Evolutionary conservation across 495 filamentous ascomycete species (phyloP), one percentile per base, ranked within the genome.

Genomic region (Lasiosphaeris hirsuta): DNA sequence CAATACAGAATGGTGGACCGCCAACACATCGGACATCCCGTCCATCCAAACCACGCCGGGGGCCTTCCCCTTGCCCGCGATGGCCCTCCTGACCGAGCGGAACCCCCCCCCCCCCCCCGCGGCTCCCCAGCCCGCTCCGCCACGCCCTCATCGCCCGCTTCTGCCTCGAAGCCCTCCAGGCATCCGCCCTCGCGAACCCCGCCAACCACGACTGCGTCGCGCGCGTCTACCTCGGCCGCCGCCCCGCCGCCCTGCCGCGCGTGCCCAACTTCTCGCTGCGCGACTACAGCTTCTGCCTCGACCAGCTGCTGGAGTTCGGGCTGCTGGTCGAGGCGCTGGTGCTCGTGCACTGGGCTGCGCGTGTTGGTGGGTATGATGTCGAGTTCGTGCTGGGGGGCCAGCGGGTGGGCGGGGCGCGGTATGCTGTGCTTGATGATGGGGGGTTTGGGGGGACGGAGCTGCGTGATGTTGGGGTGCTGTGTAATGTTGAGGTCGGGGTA

Each of bases 321-420:
- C 43, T 64, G 8, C 38, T 36, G 11, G 47, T 58, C 13, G 48
- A 43, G 6, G 41, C 51, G 3, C 46, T 64, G 3, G 58, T 58
- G 2, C 13, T 39, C 0, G 39, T 64, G 13, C 58, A 64, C 34
- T 61, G 62, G 62, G 30, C 13, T 0, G 62, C 62, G 1, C 54
- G 19, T 7, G 45, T 51, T 3, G 58, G 61, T 13, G 62, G 30
- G 0, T 42, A 36, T 1, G 62, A 64, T 11, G 37, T 64, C 0
- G 58, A 64, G 50, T 64, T 60, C 49, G 61, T 63, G 7, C n/a
- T 60, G 42, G 61, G 61, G 19, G 46, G 33, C 13, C 7, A 48
- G 10, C 17, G 3, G 10, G 45, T 23, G 45, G 7, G 23, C 17
- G 23, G 17, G 7, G 23, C 45, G 3, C 18, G 33, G 23, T 33